phyloP scores from a whole-genome alignment of 2,329 filamentous ascomycete species.

The Colletotrichum sp. region DNA sequence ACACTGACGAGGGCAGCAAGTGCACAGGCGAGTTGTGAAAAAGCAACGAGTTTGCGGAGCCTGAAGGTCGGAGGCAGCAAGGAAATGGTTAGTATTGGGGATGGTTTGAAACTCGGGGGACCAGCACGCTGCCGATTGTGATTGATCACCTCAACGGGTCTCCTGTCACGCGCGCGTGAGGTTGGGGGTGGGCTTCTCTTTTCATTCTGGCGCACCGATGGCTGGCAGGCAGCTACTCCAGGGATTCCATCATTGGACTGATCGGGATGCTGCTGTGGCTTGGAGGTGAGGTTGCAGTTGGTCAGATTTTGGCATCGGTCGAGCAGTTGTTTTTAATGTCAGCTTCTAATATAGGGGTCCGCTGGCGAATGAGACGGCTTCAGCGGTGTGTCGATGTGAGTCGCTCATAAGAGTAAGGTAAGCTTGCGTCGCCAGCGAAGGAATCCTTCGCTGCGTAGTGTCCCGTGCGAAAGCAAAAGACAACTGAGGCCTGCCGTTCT shows the following conservation, averaged over 20 bases:
- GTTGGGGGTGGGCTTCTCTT: neutral
- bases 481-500: neutral
- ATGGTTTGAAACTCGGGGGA: constrained; percentile 4
- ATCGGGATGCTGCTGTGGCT: neutral
- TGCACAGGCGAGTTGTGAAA: neutral
- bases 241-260: neutral
- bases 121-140: constrained; percentile 7
- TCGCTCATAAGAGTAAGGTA: neutral
- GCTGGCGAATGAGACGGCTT: neutral
- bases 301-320: neutral
- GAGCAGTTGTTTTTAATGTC: neutral
- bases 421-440: neutral
- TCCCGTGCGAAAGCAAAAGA: neutral
- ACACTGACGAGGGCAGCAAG: neutral
- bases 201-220: neutral
- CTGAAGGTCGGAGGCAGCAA: neutral
- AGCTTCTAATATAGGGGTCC: neutral
- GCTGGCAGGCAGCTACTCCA: neutral
- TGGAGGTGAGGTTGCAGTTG: neutral
- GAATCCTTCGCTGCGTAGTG: neutral
- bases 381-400: neutral
- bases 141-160: constrained; percentile 2
- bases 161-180: constrained; percentile 11
- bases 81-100: neutral
- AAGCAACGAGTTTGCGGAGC: constrained; percentile 12